These are phyloP conservation scores for Agarophyton chilense DNA, from an alignment of 23 red algal genomes.

Conservation along the genomic window DNA sequence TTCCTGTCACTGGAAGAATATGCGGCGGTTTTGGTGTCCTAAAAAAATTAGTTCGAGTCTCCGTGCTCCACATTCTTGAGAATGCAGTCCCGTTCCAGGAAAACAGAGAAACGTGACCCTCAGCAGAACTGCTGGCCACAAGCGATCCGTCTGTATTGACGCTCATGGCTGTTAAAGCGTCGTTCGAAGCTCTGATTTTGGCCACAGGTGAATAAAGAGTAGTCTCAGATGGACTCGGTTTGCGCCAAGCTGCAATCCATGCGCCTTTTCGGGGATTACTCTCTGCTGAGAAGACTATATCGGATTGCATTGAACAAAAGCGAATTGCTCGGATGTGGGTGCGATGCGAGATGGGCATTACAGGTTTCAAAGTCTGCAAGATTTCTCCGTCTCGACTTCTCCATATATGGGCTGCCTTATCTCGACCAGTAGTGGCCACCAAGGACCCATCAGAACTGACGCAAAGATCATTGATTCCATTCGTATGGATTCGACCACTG, in stretches of 20 bases:
- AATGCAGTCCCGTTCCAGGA: conserved; percentile 49
- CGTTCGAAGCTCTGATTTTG: conserved; percentile 12
- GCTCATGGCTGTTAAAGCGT: conserved; percentile 60
- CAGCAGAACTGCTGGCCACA: conserved; percentile 38
- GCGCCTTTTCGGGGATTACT: conserved; percentile 47
- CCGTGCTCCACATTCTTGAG: conserved; percentile 47
- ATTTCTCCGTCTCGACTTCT: conserved; percentile 24
- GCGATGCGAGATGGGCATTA: neutral
- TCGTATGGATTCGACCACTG: conserved; percentile 35
- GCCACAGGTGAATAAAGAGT: conserved; percentile 16
- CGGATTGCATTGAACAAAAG: conserved; percentile 27
- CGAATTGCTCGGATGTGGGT: conserved; percentile 60
- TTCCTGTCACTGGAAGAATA: conserved; percentile 50
- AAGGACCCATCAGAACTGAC: conserved; percentile 33
- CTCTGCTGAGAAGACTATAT: conserved; percentile 48
- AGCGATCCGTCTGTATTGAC: conserved; percentile 37
- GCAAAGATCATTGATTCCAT: conserved; percentile 57
- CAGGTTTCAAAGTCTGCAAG: conserved; percentile 48
- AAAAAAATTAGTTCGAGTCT: conserved; percentile 8
- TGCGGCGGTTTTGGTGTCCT: conserved; percentile 32
- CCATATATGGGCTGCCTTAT: conserved; percentile 32
- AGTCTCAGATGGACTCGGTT: neutral
- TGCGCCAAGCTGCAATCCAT: conserved; percentile 65
- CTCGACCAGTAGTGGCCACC: conserved; percentile 39
- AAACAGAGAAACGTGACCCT: conserved; percentile 62